These are phyloP conservation scores for Rhizophagus prolifer DNA, from an alignment of 192 early-diverging fungal species.

Conservation along the genomic window DNA sequence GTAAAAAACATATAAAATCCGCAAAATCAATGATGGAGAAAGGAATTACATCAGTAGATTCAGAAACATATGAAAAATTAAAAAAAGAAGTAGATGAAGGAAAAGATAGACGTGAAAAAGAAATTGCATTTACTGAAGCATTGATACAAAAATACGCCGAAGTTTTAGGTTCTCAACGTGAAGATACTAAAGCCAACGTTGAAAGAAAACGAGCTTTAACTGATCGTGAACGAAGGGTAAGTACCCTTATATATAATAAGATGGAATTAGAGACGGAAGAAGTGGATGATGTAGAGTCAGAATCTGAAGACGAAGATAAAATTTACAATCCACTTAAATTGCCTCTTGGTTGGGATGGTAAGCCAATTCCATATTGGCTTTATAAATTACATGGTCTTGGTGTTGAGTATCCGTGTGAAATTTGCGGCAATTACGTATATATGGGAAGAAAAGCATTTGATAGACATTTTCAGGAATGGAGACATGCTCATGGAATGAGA, in stretches of 20 bases:
- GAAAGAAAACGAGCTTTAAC: constrained; percentile 92
- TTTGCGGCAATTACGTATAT: constrained; percentile 93
- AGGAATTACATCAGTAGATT: constrained; percentile 26
- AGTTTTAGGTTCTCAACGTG: constrained; percentile 53
- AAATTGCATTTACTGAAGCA: constrained; percentile 64
- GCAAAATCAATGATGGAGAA: constrained; percentile 48
- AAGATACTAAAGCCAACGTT: constrained; percentile 84
- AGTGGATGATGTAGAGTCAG: constrained; percentile 60
- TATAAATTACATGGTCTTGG: constrained; percentile 97
- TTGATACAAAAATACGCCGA: constrained; percentile 61
- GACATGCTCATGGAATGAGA: constrained; percentile 94
- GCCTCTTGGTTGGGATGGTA: constrained; percentile 96
- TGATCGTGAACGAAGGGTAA: constrained; percentile 74
- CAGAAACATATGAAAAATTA: constrained; percentile 34
- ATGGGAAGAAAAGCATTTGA: constrained; percentile 97
- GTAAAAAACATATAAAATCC: constrained; percentile 91
- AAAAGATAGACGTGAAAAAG: constrained; percentile 54
- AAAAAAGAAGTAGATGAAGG: constrained; percentile 33
- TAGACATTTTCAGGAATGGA: constrained; percentile 91
- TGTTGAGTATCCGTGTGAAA: constrained; percentile 93
- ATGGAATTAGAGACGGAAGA: constrained; percentile 73
- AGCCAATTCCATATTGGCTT: constrained; percentile 98
- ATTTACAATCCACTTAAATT: constrained; percentile 97
- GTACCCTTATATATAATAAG: constrained; percentile 35
- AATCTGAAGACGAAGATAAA: constrained; percentile 81